These are phyloP conservation scores for Aristolochia fimbriata DNA, from an alignment of 164 flowering plant genomes.

Conservation along the genomic window DNA sequence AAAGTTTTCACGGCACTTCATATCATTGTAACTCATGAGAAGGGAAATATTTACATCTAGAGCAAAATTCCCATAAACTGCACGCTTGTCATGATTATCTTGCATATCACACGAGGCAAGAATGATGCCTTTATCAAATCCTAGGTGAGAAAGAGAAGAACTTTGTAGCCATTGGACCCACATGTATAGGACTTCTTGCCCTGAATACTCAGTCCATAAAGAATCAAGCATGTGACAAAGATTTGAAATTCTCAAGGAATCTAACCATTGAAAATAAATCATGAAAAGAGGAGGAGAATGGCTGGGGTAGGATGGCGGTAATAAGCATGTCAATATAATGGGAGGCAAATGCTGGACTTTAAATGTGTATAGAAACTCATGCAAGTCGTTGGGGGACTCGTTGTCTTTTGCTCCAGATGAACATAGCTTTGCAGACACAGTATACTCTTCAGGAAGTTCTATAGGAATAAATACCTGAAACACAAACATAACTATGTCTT, in stretches of 20 bases:
- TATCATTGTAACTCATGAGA: slow-evolving; percentile 58
- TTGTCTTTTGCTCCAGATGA: slow-evolving; percentile 16
- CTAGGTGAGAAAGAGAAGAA: slow-evolving; percentile 60
- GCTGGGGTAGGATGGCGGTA: slow-evolving; percentile 83
- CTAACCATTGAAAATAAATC: slow-evolving; percentile 67
- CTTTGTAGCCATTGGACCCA: slow-evolving; percentile 81
- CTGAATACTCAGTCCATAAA: slow-evolving; percentile 53
- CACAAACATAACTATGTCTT: slow-evolving; percentile 7
- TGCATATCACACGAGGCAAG: slow-evolving; percentile 49
- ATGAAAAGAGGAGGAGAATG: slow-evolving; percentile 59
- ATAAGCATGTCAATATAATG: slow-evolving; percentile 56
- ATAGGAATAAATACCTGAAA: slow-evolving; percentile 55
- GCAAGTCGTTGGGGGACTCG: slow-evolving; percentile 9
- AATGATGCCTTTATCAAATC: slow-evolving; percentile 37
- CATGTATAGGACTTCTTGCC: slow-evolving; percentile 56
- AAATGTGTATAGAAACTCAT: slow-evolving; percentile 52
- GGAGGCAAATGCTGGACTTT: slow-evolving; percentile 74
- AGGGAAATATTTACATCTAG: slow-evolving; percentile 58
- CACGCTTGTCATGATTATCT: slow-evolving; percentile 48
- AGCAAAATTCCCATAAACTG: slow-evolving; percentile 51
- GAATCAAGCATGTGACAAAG: slow-evolving; percentile 69
- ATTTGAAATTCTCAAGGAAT: slow-evolving; percentile 36
- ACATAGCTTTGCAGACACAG: slow-evolving; percentile 38
- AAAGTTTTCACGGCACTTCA: slow-evolving; percentile 48
- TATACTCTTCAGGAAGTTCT: slow-evolving; percentile 39